phyloP scores from a whole-genome alignment of 805 yeast species.

The Wickerhamomyces ciferrii region DNA sequence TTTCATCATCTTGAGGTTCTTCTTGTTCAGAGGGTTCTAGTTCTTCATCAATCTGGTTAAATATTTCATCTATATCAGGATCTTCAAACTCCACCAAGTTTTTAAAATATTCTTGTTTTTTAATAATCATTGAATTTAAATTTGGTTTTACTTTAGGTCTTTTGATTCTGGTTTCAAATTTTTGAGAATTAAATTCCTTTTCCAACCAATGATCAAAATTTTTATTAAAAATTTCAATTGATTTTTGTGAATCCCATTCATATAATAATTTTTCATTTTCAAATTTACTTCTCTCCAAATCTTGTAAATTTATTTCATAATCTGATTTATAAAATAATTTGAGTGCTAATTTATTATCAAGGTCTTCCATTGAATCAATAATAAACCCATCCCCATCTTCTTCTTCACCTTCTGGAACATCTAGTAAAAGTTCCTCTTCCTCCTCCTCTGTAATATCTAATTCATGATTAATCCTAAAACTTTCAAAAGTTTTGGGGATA shows the following conservation, averaged over 20 bases:
- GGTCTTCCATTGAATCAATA: conserved; percentile 3
- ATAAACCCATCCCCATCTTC: conserved; percentile 2
- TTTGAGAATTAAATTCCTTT: not conserved
- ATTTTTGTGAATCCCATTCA: not conserved
- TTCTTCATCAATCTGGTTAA: not conserved
- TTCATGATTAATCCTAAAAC: too few relatives aligned
- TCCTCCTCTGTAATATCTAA: not conserved
- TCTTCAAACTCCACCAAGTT: too few relatives aligned
- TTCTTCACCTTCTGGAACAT: not conserved
- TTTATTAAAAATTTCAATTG: not conserved
- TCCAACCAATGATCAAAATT: not conserved
- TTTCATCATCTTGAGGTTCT: not conserved
- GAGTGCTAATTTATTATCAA: conserved; percentile 11
- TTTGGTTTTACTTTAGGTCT: too few relatives aligned
- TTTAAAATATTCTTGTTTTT: too few relatives aligned
- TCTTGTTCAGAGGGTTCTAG: not conserved
- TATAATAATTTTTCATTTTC: not conserved
- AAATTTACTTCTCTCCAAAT: not conserved
- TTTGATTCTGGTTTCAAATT: too few relatives aligned
- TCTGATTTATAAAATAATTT: conserved; percentile 8
- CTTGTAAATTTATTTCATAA: not conserved
- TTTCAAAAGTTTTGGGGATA: too few relatives aligned
- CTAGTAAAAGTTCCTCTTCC: not conserved
- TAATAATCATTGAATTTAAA: too few relatives aligned
- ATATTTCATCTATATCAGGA: too few relatives aligned